phyloP scores from a whole-genome alignment of 2,329 filamentous ascomycete species.

The Chalaropsis ovoidea region DNA sequence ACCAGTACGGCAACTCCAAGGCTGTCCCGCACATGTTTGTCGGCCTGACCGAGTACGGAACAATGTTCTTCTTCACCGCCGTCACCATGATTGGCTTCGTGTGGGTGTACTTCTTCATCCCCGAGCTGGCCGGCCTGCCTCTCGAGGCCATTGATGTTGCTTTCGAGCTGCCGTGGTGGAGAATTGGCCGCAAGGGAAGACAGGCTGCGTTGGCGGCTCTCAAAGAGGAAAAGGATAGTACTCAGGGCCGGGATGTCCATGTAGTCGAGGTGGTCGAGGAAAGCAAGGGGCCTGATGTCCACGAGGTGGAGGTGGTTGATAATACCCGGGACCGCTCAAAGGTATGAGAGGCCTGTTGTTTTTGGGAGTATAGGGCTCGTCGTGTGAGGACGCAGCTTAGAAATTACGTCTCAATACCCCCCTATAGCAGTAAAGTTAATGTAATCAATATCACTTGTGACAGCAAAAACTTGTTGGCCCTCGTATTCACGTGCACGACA shows the following conservation, averaged over 20 bases:
- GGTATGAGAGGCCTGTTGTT: background rate
- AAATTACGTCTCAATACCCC: no score
- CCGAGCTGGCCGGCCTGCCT: slow-evolving; percentile 57
- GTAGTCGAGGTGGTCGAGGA: slow-evolving; percentile 15
- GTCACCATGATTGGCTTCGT: slow-evolving; percentile 57
- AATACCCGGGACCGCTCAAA: background rate
- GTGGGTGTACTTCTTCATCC: slow-evolving; percentile 64
- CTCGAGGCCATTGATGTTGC: slow-evolving; percentile 62
- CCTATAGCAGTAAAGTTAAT: no score
- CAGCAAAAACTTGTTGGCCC: no score
- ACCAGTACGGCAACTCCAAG: slow-evolving; percentile 67
- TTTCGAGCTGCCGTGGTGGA: slow-evolving; percentile 64
- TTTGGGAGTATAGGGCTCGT: no score
- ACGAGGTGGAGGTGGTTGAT: slow-evolving; percentile 4
- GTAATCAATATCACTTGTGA: no score
- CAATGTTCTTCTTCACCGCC: slow-evolving; percentile 65
- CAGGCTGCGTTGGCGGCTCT: slow-evolving; percentile 39
- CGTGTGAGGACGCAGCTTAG: no score
- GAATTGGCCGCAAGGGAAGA: slow-evolving; percentile 53
- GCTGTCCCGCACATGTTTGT: slow-evolving; percentile 68
- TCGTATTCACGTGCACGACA: no score
- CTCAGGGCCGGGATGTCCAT: slow-evolving; percentile 7
- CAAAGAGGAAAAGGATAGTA: slow-evolving; percentile 13
- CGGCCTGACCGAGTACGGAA: slow-evolving; percentile 51
- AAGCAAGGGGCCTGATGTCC: background rate